A percentile compares a stretch with the other conserved stretches of the same genome.
Evolutionary conservation across 129 eudicot genomes (phyloP).

Genomic region (Pulicaria dysenterica): DNA sequence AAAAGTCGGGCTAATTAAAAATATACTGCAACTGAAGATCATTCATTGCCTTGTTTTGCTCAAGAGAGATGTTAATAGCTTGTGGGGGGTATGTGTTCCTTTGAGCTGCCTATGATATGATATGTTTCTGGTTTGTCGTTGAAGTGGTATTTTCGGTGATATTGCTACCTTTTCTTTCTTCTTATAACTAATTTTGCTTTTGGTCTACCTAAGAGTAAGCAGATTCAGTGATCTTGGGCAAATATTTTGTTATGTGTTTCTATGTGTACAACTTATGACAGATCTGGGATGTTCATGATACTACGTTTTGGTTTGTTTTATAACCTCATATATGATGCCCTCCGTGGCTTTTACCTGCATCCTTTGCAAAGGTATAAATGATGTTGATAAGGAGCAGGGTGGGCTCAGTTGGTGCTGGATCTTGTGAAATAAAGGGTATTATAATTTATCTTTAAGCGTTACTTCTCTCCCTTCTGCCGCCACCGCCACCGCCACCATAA

Average conservation of each 20-base stretch:
- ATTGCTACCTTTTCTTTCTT: constrained; percentile 6
- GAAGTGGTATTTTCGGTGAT: constrained; percentile 25
- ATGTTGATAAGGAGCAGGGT: no score
- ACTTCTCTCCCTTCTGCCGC: no score
- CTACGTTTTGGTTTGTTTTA: constrained; percentile 29
- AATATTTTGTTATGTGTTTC: constrained; percentile 29
- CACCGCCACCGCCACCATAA: no score
- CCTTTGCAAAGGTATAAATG: no score
- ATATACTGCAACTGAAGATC: neutral
- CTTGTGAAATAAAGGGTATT: no score
- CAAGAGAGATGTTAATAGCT: constrained; percentile 36
- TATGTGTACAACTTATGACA: constrained; percentile 28
- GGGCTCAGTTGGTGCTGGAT: no score
- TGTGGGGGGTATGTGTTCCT: constrained; percentile 38
- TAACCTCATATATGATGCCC: neutral
- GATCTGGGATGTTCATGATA: constrained; percentile 12
- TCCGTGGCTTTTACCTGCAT: no score
- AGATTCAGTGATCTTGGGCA: constrained; percentile 41
- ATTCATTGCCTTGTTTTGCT: neutral
- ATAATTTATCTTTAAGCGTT: no score
- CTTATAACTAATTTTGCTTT: neutral
- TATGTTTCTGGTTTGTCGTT: constrained; percentile 33
- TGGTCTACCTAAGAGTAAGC: constrained; percentile 22
- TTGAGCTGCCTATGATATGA: constrained; percentile 26
- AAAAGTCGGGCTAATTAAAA: constrained; percentile 51